Evolutionary conservation across 805 yeast genomes (phyloP), one percentile per base, ranked within the genome.

Genomic region (Candida fluviatilis): DNA sequence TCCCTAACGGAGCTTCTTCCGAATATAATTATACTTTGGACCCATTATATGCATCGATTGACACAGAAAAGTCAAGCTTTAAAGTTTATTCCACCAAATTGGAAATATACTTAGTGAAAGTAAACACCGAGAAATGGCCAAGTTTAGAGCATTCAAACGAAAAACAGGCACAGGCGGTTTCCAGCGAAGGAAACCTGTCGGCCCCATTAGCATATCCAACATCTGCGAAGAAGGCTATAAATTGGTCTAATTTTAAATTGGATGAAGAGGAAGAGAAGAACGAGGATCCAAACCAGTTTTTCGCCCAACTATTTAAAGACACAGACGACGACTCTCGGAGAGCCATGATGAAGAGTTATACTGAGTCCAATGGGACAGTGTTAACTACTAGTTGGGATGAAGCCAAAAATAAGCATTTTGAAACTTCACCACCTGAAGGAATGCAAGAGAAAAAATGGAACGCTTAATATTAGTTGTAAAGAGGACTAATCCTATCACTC

Each of bases 271-370:
- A 73, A 3, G 73, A 65, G 10, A 69, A 66, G 18, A 66, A 69
- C 0, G 69, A 67, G 11, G 76, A 73, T 17, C 77, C 78, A 2
- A 78, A 79, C 43, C 80, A 71, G 1, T 90, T 93, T 51, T 93
- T 93, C 64, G 75, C 78, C 49, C 71, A 78, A 46, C 54, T 93
- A 8, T 93, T 84, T 62, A 72, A 73, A 18, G 80, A 75, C 46
- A 91, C 95, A 0, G 95, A 89, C 55, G 93, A 84, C 5, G 96
- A 93, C 51, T 82, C 95, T 1, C 70, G 69, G 48, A 71, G 95
- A 36, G 99, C 99, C 2, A 93, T 93, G 98, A 84, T 87, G 95
- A 93, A 93, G 64, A 86, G 96, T 37, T 93, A 76, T 52, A 71
- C 78, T n/a, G 96, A 93, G 61, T 85, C 95, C 49, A 84, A 85